These are phyloP conservation scores for Pigoraptor vietnamica DNA, from an alignment of 78 protist genomes.

Conservation along the genomic window DNA sequence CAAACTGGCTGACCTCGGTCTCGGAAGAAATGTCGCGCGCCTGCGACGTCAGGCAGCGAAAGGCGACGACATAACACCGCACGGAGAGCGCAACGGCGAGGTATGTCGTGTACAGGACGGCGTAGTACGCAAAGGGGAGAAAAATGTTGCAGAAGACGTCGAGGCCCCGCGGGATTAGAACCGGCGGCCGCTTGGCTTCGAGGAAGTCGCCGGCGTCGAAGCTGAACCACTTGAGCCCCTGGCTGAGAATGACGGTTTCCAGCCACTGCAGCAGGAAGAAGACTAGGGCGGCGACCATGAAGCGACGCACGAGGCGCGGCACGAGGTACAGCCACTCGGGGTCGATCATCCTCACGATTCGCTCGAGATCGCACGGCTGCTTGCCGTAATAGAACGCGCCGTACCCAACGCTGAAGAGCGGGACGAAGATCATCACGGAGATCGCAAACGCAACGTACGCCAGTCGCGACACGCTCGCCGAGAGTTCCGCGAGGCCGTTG, in stretches of 20 bases:
- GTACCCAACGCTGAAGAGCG: background rate
- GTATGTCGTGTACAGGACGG: background rate
- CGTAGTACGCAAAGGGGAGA: background rate
- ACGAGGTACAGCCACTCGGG: background rate
- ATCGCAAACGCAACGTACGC: background rate
- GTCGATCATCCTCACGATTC: background rate
- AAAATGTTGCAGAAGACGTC: background rate
- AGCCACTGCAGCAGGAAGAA: background rate
- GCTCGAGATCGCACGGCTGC: background rate
- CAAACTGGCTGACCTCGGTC: background rate
- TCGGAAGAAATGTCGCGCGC: background rate
- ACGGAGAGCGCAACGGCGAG: background rate
- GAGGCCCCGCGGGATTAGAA: background rate
- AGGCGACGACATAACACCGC: background rate
- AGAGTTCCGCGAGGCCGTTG: background rate
- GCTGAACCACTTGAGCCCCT: background rate
- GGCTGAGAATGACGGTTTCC: background rate
- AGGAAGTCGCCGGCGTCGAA: background rate
- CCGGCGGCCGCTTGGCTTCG: background rate
- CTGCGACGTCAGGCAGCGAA: background rate
- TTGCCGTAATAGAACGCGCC: background rate
- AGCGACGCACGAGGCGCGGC: background rate
- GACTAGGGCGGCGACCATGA: background rate
- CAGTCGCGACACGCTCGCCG: background rate
- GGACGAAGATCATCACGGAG: background rate